These are phyloP conservation scores for Pouteria glomerata DNA, from an alignment of 148 eudicot species.

Conservation along the genomic window DNA sequence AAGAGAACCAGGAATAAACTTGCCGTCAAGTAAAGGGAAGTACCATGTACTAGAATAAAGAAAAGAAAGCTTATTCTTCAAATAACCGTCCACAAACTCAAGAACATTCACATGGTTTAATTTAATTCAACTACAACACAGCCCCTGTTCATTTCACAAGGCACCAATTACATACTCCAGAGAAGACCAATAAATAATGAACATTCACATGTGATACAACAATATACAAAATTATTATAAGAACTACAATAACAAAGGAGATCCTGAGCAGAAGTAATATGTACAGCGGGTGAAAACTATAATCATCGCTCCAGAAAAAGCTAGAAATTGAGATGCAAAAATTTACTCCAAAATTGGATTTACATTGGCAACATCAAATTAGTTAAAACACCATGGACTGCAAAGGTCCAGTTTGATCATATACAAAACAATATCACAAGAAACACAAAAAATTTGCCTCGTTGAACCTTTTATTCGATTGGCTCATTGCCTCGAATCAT, in stretches of 20 bases:
- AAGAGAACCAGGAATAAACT: too few species aligned
- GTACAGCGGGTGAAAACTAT: background rate
- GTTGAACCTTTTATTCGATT: background rate
- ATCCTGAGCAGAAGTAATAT: background rate
- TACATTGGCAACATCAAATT: constrained; percentile 1
- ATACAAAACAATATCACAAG: background rate
- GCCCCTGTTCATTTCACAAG: background rate
- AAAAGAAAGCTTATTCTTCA: too few species aligned
- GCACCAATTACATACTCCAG: background rate
- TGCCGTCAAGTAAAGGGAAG: too few species aligned
- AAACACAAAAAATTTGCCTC: constrained; percentile 6
- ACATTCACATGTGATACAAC: background rate
- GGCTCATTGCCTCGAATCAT: background rate
- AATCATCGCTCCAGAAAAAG: background rate
- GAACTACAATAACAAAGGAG: background rate
- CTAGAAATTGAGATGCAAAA: background rate
- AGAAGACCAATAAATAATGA: background rate
- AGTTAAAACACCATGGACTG: constrained; percentile 12
- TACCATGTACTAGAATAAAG: too few species aligned
- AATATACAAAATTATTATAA: too few species aligned
- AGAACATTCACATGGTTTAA: too few species aligned
- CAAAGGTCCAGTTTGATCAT: constrained; percentile 16
- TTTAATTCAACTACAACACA: background rate
- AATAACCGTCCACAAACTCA: background rate
- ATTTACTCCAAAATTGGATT: background rate